phyloP scores from a whole-genome alignment of 2,329 filamentous ascomycete genomes.

The Phialophora macrospora region DNA sequence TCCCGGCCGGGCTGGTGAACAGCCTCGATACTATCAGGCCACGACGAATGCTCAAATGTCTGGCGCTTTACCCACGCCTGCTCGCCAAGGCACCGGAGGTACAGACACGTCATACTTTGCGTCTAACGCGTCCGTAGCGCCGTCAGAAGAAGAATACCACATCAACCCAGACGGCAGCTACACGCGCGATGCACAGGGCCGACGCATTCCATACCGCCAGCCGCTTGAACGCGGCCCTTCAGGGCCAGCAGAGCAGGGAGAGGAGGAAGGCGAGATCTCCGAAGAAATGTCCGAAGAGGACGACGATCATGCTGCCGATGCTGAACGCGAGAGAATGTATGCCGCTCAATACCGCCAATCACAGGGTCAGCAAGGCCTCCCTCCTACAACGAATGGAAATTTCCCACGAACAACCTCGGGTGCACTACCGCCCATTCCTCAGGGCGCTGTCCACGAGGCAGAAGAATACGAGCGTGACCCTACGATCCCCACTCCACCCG shows the following conservation, averaged over 20 bases:
- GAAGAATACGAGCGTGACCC: constrained; percentile 62
- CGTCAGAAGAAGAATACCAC: constrained; percentile 72
- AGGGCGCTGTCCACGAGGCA: constrained; percentile 66
- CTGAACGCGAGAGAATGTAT: constrained; percentile 50
- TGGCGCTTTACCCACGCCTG: constrained; percentile 24
- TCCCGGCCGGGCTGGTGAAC: constrained; percentile 23
- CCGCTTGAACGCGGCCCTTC: constrained; percentile 42
- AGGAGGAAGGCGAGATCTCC: constrained; percentile 25
- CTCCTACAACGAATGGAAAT: constrained; percentile 27
- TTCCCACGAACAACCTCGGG: constrained; percentile 29
- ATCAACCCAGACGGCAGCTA: constrained; percentile 66
- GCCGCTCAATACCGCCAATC: constrained; percentile 36
- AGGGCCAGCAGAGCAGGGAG: constrained; percentile 12
- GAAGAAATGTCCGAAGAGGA: constrained; percentile 47
- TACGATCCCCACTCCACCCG: constrained; percentile 12
- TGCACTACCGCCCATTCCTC: constrained; percentile 32
- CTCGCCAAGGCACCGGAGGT: constrained; percentile 32
- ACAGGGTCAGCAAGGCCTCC: constrained; percentile 41
- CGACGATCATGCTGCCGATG: constrained; percentile 57
- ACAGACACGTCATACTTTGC: constrained; percentile 49
- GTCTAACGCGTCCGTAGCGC: constrained; percentile 57
- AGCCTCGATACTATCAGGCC: constrained; percentile 23
- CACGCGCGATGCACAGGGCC: constrained; percentile 65
- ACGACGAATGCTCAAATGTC: constrained; percentile 25
- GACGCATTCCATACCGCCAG: constrained; percentile 61